Base-by-base conservation (phyloP, 2,329 filamentous ascomycete species). In the Aureobasidium pullulans region DNA sequence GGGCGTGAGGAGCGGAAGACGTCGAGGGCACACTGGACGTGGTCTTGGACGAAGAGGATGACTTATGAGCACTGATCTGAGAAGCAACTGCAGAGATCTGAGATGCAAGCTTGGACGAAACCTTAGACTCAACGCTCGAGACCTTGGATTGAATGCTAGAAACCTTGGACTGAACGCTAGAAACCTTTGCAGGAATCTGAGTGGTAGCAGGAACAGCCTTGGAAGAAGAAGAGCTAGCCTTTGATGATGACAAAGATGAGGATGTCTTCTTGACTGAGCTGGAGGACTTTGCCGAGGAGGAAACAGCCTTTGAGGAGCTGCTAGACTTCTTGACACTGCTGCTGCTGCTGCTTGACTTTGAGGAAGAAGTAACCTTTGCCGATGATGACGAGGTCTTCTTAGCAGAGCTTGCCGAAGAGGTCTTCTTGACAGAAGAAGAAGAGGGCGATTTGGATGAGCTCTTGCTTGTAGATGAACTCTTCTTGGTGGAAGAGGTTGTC, bases 321-420 rank as follows among this genome's bases (percentile, higher is more conserved):
- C 48, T 52, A 36, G 48, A 31, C n/a, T 29, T 40, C 36, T 52
- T 52, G 36, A 52, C 36, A 23, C 48, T 52, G 50, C 23, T 40
- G 28, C 23, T 31, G 39, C 50, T 53, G 37, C 13, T 16, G 4
- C 13, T 15, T 4, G 32, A 39, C 34, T 43, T 54, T 1, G 19
- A 2, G 6, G 39, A 29, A 7, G 52, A 44, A 32, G 16, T 29
- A n/a, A 7, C 8, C 52, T 56, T 56, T 2, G 37, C 10, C 6
- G 52, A 56, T 9, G 52, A 46, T 2, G 52, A 56, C 2, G 48
- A 52, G 23, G 48, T 52, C 48, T 57, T 57, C n/a, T 34, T 54
- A 3, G 50, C 50, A 37, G 50, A 53, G 49, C 49, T 53, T 28
- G 52, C 6, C 1, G 52, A 31, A 8, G 49, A 39, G n/a, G 34